Evolutionary conservation across 2,329 filamentous ascomycete genomes (phyloP), one percentile per base, ranked within the genome.

Genomic region (Colletotrichum siamense): DNA sequence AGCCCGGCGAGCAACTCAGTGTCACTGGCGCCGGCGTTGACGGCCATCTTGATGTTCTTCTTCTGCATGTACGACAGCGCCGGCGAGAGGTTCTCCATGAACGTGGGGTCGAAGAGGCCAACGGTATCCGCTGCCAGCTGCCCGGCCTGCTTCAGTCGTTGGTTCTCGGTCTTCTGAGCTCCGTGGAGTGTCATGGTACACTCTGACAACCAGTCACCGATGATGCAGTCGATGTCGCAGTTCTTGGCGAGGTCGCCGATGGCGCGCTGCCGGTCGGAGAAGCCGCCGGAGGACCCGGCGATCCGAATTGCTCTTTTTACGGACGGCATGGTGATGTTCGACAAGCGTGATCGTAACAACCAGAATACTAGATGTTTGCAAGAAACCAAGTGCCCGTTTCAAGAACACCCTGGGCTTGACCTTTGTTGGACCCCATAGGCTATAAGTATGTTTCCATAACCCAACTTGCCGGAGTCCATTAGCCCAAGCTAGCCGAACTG

Each of bases 211-310:
- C 82, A 82, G 79, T 82, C 80, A 36, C 81, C 81, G 61, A 82
- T 81, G 72, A 81, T 82, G 76, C 80, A 79, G 77, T 83, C 81
- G 39, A 83, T 79, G 24, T 83, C 82, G 77, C 82, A 78, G 81
- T 85, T 80, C 76, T 83, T 83, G 49, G 86, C 86, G n/a, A 87
- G 81, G 36, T 84, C 83, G 32, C 81, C 78, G 70, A 86, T 86
- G 72, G 86, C 86, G 24, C 85, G 82, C 75, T 86, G 84, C 44
- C 86, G 82, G 79, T 87, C 86, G 24, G 85, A 85, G 81, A 87
- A 87, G 34, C 85, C 85, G 32, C 86, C 59, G 18, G 59, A 62
- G 16, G 59, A 62, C 30, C 59, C 85, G 71, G 85, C 85, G 77
- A 87, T 85, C 76, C 84, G 84, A 76, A 87, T 84, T 9, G 85